Evolutionary conservation across 495 filamentous ascomycete genomes (phyloP), one percentile per base, ranked within the genome.

Genomic region (Hyaloscypha finlandica): DNA sequence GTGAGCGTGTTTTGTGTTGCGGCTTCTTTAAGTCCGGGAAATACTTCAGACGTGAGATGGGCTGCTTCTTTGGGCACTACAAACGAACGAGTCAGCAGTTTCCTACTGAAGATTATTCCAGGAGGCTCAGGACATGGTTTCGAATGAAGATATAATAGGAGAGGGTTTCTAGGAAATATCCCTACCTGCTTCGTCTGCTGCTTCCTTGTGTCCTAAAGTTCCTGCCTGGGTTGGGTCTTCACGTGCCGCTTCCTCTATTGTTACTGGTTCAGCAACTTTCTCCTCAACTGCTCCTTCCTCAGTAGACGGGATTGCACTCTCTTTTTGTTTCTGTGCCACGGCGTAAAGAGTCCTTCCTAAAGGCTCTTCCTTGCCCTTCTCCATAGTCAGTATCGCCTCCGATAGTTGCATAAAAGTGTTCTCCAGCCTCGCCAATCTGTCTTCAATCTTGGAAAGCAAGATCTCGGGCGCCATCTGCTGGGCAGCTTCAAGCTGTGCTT

Each of bases 401-500:
- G 42, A 48, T 48, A 56, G 29, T 29, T 31, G 53, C 53, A 29
- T 31, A 29, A 56, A 56, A 6, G 22, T 31, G 29, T 56, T n/a
- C 53, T 56, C 53, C 3, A 56, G 20, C 29, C 29, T 56, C 20
- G 53, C 20, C 22, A 56, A 16, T 56, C 53, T 56, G 8, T 56
- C 16, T 30, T 63, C 60, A 20, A 53, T 53, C 11, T 30, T 53
- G 29, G 30, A 19, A 29, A 63, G 60, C 16, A 63, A 33, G 9
- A 63, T n/a, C 9, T 63, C 60, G 2, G 60, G 60, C 3, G 39
- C 42, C 8, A 63, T 12, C 31, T 20, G 45, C 20, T 51, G 29
- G 16, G 42, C 25, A 6, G 11, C 16, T 53, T 51, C 25, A 19
- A 29, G 9, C 25, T 42, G 20, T 52, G 29, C 20, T 22, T n/a